These are phyloP conservation scores for Murraya koenigii DNA, from an alignment of 345 rosid genomes.

Conservation along the genomic window DNA sequence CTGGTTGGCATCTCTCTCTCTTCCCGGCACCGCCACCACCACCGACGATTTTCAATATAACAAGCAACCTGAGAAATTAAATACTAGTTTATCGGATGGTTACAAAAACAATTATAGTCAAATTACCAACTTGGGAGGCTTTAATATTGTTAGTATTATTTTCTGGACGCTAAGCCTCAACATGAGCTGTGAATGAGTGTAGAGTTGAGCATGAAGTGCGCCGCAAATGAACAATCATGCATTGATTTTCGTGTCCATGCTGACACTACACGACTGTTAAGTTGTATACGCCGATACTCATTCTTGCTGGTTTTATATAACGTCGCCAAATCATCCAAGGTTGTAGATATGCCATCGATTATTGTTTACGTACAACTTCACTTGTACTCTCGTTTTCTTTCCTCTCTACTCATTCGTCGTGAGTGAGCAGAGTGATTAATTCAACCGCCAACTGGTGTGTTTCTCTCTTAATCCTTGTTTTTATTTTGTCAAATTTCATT, in stretches of 20 bases:
- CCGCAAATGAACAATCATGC: constrained; percentile 40
- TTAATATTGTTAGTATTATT: neutral
- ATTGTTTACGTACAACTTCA: neutral
- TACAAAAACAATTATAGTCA: constrained; percentile 15
- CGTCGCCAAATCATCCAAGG: neutral
- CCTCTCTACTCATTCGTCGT: too few relatives aligned
- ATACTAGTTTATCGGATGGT: neutral
- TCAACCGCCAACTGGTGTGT: neutral
- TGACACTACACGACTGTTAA: neutral
- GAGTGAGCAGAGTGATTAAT: too few relatives aligned
- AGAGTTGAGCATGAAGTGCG: constrained; percentile 45
- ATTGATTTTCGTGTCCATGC: constrained; percentile 19
- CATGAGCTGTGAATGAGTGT: constrained; percentile 18
- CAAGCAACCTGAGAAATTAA: neutral
- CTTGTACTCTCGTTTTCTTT: neutral
- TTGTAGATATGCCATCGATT: neutral
- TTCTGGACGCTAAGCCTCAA: neutral
- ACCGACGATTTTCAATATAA: constrained; percentile 2
- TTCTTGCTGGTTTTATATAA: constrained; percentile 1
- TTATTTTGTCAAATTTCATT: neutral
- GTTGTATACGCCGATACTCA: neutral
- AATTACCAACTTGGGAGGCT: constrained; percentile 15
- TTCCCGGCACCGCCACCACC: constrained; percentile 25
- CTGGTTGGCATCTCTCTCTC: neutral
- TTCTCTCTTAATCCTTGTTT: neutral